Percentiles rank a stretch among this genome's conserved stretches.
These are phyloP conservation scores for Monilinia aucupariae DNA, from an alignment of 2,329 filamentous ascomycete genomes.

Conservation along the genomic window DNA sequence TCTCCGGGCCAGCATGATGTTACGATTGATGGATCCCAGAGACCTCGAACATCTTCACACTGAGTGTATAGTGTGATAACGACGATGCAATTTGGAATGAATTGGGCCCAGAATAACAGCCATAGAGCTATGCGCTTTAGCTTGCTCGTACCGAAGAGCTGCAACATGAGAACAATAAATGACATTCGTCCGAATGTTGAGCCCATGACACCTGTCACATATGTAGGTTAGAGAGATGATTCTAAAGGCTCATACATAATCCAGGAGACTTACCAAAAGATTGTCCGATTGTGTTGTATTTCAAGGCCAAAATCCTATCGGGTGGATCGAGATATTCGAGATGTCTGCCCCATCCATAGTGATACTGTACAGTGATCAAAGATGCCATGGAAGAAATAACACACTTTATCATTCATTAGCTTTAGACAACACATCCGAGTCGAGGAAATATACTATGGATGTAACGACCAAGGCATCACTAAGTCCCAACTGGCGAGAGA, in stretches of 20 bases:
- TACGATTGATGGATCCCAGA: constrained; percentile 19
- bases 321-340: constrained; percentile 19
- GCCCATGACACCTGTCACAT: constrained; percentile 20
- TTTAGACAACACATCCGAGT: no score
- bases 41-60: constrained; percentile 17
- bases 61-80: constrained; percentile 20
- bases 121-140: constrained; percentile 14
- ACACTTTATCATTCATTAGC: not conserved
- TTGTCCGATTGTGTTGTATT: constrained; percentile 22
- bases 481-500: constrained; percentile 18
- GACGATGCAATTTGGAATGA: constrained; percentile 18
- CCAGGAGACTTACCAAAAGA: constrained; percentile 16
- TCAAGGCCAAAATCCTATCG: constrained; percentile 17
- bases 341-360: constrained; percentile 24
- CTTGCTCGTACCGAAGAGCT: constrained; percentile 21
- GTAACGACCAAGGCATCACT: constrained; percentile 21
- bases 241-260: not conserved
- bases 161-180: constrained; percentile 21
- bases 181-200: constrained; percentile 22
- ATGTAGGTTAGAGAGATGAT: not conserved
- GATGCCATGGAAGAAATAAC: constrained; percentile 10
- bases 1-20: constrained; percentile 16
- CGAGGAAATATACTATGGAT: constrained; percentile 12
- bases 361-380: constrained; percentile 18
- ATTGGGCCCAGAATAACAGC: constrained; percentile 16